These are phyloP conservation scores for Cutaneotrichosporon mucoides DNA, from an alignment of 1,284 basidiomycete genomes.

Conservation along the genomic window DNA sequence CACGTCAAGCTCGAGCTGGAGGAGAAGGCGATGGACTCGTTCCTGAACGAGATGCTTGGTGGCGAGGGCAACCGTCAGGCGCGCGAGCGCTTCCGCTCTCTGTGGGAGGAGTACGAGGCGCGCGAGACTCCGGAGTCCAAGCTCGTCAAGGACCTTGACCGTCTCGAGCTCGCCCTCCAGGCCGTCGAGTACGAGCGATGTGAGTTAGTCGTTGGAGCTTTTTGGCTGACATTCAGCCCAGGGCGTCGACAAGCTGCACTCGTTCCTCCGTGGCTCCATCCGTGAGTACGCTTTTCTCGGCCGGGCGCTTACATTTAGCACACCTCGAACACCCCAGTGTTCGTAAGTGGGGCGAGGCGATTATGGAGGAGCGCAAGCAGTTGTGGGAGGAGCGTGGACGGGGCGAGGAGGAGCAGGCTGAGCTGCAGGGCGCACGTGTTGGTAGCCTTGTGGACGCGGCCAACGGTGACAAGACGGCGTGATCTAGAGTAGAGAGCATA, in stretches of 20 bases:
- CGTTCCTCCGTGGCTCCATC: constrained; percentile 48
- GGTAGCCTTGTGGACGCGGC: constrained; percentile 14
- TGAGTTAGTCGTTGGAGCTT: constrained; percentile 22
- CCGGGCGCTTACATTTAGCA: constrained; percentile 2
- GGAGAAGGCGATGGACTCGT: constrained; percentile 85
- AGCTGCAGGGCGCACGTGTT: constrained; percentile 26
- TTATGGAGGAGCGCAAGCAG: constrained; percentile 56
- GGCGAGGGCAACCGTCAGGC: constrained; percentile 59
- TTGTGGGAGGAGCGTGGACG: constrained; percentile 41
- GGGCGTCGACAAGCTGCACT: constrained; percentile 39
- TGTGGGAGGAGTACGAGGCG: constrained; percentile 94
- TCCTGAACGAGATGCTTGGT: constrained; percentile 84
- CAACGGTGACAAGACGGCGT: not conserved
- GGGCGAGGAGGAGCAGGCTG: constrained; percentile 33
- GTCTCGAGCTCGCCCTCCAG: constrained; percentile 82
- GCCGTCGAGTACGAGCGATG: constrained; percentile 55
- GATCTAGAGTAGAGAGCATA: not conserved
- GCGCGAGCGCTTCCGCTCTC: constrained; percentile 66
- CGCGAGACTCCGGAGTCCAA: constrained; percentile 73
- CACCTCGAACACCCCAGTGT: constrained; percentile 71
- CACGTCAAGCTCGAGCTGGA: constrained; percentile 64
- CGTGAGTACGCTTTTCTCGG: constrained; percentile 2
- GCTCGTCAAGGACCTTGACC: constrained; percentile 92
- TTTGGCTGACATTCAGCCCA: constrained; percentile 33
- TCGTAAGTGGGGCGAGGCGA: constrained; percentile 64